Evolutionary conservation across 202 grass and related monocot genomes (phyloP).

Genomic region (Sporobolus alterniflorus): DNA sequence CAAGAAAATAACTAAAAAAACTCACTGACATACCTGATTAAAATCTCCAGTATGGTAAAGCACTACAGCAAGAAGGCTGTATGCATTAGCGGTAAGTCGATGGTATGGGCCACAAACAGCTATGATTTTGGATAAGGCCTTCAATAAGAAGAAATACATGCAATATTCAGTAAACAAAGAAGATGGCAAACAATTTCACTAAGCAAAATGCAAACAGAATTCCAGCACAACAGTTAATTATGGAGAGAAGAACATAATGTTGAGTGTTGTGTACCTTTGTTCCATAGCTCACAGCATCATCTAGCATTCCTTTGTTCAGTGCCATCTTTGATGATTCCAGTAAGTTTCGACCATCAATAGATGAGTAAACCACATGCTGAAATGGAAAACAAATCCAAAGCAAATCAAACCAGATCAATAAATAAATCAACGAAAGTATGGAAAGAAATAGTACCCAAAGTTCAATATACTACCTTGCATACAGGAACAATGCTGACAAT

Average conservation of each 20-base stretch:
- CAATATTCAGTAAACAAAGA: slow-evolving; percentile 38
- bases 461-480: slow-evolving; percentile 78
- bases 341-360: slow-evolving; percentile 92
- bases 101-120: slow-evolving; percentile 94
- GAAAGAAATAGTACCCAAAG: slow-evolving; percentile 12
- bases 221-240: background rate
- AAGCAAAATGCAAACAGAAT: slow-evolving; percentile 11
- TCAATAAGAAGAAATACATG: slow-evolving; percentile 35
- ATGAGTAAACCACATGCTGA: slow-evolving; percentile 88
- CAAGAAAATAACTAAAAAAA: background rate
- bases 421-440: background rate
- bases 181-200: background rate
- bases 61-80: slow-evolving; percentile 98
- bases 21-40: slow-evolving; percentile 74
- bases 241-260: background rate
- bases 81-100: slow-evolving; percentile 94
- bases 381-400: slow-evolving; percentile 29
- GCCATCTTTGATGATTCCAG: slow-evolving; percentile 96
- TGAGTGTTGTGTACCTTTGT: slow-evolving; percentile 69
- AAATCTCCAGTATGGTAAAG: slow-evolving; percentile 99
- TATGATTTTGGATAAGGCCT: slow-evolving; percentile 97
- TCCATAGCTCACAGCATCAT: slow-evolving; percentile 91
- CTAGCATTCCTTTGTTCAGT: slow-evolving; percentile 98
- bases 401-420: slow-evolving; percentile 5
- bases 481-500: slow-evolving; percentile 94